Conservation (phyloP, 805 yeast species). For the Candida xyloterini region DNA sequence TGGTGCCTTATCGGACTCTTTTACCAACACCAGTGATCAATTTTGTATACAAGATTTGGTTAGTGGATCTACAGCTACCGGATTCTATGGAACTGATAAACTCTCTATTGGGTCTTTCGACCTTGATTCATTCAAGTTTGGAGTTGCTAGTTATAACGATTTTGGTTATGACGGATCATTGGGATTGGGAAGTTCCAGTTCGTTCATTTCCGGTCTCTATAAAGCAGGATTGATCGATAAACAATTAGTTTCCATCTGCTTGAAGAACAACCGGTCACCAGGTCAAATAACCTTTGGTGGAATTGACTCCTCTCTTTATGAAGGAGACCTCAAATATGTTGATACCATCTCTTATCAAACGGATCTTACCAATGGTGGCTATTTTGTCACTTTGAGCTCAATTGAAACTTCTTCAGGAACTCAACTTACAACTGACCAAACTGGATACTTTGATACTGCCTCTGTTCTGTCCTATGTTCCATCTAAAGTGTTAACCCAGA, state of each 20-base stretch:
- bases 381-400: slow-evolving; percentile 15
- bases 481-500: slow-evolving; percentile 15
- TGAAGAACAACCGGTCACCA: slow-evolving; percentile 21
- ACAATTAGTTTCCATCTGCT: slow-evolving; percentile 29
- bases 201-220: slow-evolving; percentile 24
- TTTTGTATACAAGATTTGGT: slow-evolving; percentile 14
- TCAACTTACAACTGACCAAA: slow-evolving; percentile 8
- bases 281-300: slow-evolving; percentile 35
- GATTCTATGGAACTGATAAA: slow-evolving; percentile 21
- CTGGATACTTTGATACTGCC: slow-evolving; percentile 54
- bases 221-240: slow-evolving; percentile 28
- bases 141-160: slow-evolving; percentile 19
- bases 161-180: slow-evolving; percentile 17
- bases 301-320: slow-evolving; percentile 29
- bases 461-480: slow-evolving; percentile 53
- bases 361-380: slow-evolving; percentile 14
- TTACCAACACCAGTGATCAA: slow-evolving; percentile 3
- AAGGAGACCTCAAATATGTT: slow-evolving; percentile 21
- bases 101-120: slow-evolving; percentile 12
- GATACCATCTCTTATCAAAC: slow-evolving; percentile 12
- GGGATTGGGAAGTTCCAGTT: slow-evolving; percentile 21
- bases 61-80: slow-evolving; percentile 14
- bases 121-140: slow-evolving; percentile 18
- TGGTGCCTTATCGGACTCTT: slow-evolving; percentile 13
- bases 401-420: slow-evolving; percentile 14